Evolutionary conservation across 768 basidiomycete species (phyloP).

Genomic region (Boletus rubescentipes): DNA sequence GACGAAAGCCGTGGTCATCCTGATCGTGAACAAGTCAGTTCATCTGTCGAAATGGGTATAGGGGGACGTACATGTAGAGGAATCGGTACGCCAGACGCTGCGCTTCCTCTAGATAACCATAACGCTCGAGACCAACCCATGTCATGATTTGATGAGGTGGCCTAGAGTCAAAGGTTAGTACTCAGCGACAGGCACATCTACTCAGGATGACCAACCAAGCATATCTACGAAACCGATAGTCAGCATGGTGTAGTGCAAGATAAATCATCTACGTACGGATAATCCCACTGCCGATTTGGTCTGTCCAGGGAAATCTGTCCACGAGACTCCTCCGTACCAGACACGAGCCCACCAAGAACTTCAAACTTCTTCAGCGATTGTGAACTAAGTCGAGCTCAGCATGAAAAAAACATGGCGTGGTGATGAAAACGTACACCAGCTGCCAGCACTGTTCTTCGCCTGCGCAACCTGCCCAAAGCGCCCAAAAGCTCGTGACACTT

Average conservation of each 20-base stretch:
- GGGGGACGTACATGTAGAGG: conserved; percentile 97
- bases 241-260: conserved; percentile 4
- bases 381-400: conserved; percentile 48
- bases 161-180: conserved; percentile 40
- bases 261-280: conserved; percentile 61
- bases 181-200: not conserved
- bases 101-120: conserved; percentile 92
- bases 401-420: not conserved
- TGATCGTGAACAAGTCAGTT: conserved; percentile 27
- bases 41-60: not conserved
- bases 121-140: conserved; percentile 96
- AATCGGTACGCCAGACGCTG: conserved; percentile 93
- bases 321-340: conserved; percentile 94
- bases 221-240: conserved; percentile 43
- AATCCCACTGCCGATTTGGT: conserved; percentile 99
- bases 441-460: conserved; percentile 94
- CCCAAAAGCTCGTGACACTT: conserved; percentile 95
- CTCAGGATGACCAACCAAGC: conserved; percentile 50
- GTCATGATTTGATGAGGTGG: conserved; percentile 99
- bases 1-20: conserved; percentile 93
- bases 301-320: conserved; percentile 94
- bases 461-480: conserved; percentile 96
- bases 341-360: conserved; percentile 91
- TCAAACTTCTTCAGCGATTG: conserved; percentile 94
- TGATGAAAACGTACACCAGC: conserved; percentile 72